Evolutionary conservation across 495 filamentous ascomycete species (phyloP).

Genomic region (Xylaria longipes): DNA sequence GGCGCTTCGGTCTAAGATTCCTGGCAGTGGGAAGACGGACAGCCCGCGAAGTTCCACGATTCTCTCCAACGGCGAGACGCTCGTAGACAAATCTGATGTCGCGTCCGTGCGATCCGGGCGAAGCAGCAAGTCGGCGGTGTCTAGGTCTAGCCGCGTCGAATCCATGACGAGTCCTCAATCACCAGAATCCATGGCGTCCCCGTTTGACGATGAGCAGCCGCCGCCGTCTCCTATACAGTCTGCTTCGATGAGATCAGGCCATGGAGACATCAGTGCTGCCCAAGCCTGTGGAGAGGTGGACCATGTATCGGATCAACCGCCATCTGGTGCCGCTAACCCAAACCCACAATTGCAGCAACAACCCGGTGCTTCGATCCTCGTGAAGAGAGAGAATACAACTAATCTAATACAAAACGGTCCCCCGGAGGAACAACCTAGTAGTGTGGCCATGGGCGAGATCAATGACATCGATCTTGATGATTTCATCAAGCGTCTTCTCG

Average conservation of each 20-base stretch:
- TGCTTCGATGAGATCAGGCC: slow-evolving; percentile 68
- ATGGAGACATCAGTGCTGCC: slow-evolving; percentile 79
- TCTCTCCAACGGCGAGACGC: slow-evolving; percentile 64
- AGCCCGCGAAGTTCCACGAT: slow-evolving; percentile 80
- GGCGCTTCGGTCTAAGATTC: slow-evolving; percentile 70
- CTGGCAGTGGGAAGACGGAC: slow-evolving; percentile 65
- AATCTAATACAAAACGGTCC: slow-evolving; percentile 54
- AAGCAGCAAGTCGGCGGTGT: slow-evolving; percentile 58
- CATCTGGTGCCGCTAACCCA: slow-evolving; percentile 62
- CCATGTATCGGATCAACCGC: slow-evolving; percentile 92
- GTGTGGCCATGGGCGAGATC: slow-evolving; percentile 73
- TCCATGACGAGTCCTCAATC: slow-evolving; percentile 44
- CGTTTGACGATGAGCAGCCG: slow-evolving; percentile 64
- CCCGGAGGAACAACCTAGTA: slow-evolving; percentile 46
- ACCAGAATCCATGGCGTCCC: slow-evolving; percentile 49
- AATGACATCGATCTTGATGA: slow-evolving; percentile 95
- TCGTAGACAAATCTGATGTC: slow-evolving; percentile 72
- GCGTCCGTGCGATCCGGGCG: slow-evolving; percentile 72
- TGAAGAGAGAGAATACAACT: slow-evolving; percentile 72
- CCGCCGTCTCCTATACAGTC: slow-evolving; percentile 91
- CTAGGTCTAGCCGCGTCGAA: slow-evolving; percentile 45
- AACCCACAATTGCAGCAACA: slow-evolving; percentile 56
- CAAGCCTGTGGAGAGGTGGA: slow-evolving; percentile 91
- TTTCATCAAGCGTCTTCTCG: slow-evolving; percentile 92
- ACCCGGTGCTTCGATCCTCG: slow-evolving; percentile 79